A percentile compares a stretch with the other conserved stretches of the same genome.
These are phyloP conservation scores for Populus pruinosa DNA, from an alignment of 345 rosid species.

Conservation along the genomic window DNA sequence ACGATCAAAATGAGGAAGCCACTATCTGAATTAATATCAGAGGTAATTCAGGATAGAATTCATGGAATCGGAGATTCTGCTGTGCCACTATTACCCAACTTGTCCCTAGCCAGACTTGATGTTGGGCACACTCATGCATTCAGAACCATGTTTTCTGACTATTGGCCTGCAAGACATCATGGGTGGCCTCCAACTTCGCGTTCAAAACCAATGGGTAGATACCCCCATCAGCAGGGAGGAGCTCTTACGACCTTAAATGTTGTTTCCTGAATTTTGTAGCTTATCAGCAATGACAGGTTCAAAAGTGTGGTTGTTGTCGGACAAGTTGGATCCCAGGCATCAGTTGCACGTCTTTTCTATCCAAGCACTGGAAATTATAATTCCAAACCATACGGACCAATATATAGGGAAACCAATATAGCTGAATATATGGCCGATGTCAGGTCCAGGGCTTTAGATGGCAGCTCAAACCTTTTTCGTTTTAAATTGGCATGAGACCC, in stretches of 20 bases:
- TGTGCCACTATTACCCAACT: too few relatives aligned
- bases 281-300: constrained; percentile 33
- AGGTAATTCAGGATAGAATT: constrained; percentile 20
- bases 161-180: too few relatives aligned
- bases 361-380: not conserved
- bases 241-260: constrained; percentile 18
- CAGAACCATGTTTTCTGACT: too few relatives aligned
- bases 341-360: too few relatives aligned
- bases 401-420: constrained; percentile 33
- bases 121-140: too few relatives aligned
- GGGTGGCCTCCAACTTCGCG: too few relatives aligned
- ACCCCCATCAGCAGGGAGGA: constrained; percentile 14
- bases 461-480: constrained; percentile 35
- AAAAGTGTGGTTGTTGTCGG: constrained; percentile 19
- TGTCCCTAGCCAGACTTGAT: too few relatives aligned
- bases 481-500: constrained; percentile 21
- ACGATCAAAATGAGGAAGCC: constrained; percentile 21
- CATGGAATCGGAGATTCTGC: too few relatives aligned
- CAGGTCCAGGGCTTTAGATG: constrained; percentile 40
- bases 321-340: too few relatives aligned
- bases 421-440: constrained; percentile 31
- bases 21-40: constrained; percentile 38
- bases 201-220: too few relatives aligned
- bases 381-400: constrained; percentile 28
- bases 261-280: constrained; percentile 2